These are phyloP conservation scores for Aspergillus quadricinctus DNA, from an alignment of 2,329 filamentous ascomycete genomes.

Conservation along the genomic window DNA sequence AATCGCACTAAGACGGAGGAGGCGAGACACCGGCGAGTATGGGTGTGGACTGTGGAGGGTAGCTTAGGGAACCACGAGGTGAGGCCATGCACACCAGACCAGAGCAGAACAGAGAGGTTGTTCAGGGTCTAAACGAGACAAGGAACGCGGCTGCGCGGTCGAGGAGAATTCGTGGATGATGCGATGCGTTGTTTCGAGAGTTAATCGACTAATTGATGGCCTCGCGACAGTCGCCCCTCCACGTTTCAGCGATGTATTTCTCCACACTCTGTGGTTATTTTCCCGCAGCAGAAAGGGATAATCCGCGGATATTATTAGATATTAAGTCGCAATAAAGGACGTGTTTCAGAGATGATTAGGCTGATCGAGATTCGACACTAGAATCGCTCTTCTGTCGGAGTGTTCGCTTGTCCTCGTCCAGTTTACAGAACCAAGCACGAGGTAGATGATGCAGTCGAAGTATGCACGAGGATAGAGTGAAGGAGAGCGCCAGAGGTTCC, in stretches of 20 bases:
- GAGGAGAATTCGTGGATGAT: not conserved
- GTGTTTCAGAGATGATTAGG: conserved; percentile 15
- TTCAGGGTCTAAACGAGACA: not conserved
- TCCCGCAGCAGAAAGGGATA: not conserved
- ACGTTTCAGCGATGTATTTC: conserved; percentile 14
- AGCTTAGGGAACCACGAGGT: not conserved
- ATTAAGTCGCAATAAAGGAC: not conserved
- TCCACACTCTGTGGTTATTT: conserved; percentile 12
- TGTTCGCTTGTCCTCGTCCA: conserved; percentile 5
- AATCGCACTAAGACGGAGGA: conserved; percentile 13
- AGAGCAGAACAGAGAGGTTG: not conserved
- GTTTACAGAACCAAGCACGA: not conserved
- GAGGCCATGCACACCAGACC: not conserved
- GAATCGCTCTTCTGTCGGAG: conserved; percentile 3
- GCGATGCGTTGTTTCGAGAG: conserved; percentile 1
- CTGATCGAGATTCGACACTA: conserved; percentile 8
- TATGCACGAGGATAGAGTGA: not conserved
- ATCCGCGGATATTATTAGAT: not conserved
- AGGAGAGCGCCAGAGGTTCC: not conserved
- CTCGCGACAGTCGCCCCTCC: not conserved
- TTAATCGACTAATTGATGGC: not conserved
- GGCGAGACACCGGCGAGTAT: not conserved
- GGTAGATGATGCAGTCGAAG: not conserved
- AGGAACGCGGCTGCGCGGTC: not conserved
- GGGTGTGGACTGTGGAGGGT: not conserved